Evolutionary conservation across 2,329 filamentous ascomycete genomes (phyloP), one percentile per base, ranked within the genome.

Genomic region (Cladosporium sp.): DNA sequence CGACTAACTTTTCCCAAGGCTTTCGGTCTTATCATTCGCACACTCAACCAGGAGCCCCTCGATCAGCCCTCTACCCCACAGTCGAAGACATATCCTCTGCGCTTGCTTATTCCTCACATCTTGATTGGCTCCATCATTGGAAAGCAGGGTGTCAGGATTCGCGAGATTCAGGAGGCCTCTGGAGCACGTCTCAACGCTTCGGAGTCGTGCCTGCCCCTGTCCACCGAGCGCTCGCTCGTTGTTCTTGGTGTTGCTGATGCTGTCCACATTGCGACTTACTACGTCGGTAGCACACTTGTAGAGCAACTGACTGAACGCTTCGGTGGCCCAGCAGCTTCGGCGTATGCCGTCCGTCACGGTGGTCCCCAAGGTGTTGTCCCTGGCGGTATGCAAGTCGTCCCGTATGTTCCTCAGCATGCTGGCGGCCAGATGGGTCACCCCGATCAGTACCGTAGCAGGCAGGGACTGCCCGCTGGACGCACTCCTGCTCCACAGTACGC

Each of bases 51-150:
- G 70, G 94, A 99, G 77, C 89, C 91, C 34, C 83, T 99, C 54
- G 87, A 90, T 66, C 83, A 90, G 69, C 80, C 94, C 37, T 99
- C 94, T 12, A 96, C 88, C 59, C 87, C 91, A 54, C 90, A 95
- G 64, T 97, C 93, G 61, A 97, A 97, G 83, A 96, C 93, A 1
- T 99, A 99, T 68, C 94, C 94, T 60, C 86, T 99, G 56, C 91
- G 94, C 66, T 86, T 99, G 51, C 85, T 99, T 57, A 91, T 99
- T 66, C 94, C 94, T 17, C 94, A 97, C 71, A 94, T 99, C 67
- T 83, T 99, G 58, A 99, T 99, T 68, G 94, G 94, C 53, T 97
- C 93, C 60, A 97, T 99, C 75, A 99, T 99, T 74, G 94, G 94
- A 69, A 99, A 99, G 79, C 91, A 89, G 62, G 94, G 94, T 64